Percentiles rank a stretch among this genome's conserved stretches.
phyloP scores from a whole-genome alignment of 2,329 filamentous ascomycete genomes.

The Pseudogymnoascus sp. region DNA sequence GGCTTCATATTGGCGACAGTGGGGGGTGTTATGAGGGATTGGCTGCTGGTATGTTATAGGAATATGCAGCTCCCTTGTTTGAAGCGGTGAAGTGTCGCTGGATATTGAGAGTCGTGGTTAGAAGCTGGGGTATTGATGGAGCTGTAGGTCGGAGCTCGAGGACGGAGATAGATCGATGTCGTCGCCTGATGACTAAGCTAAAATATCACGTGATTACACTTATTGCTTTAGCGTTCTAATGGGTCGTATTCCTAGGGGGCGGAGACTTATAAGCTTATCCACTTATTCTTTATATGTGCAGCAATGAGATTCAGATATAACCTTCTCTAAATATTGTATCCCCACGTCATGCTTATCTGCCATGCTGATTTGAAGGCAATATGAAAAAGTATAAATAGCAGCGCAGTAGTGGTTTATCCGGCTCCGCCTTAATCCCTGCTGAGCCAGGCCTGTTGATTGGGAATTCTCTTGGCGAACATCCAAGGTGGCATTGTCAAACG shows the following conservation, averaged over 20 bases:
- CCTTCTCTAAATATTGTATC: neutral
- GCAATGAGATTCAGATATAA: neutral
- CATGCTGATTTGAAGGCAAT: neutral
- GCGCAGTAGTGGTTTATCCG: constrained; percentile 2
- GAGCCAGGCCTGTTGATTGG: neutral
- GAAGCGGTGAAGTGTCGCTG: neutral
- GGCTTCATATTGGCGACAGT: constrained; percentile 70
- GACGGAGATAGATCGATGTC: constrained; percentile 1
- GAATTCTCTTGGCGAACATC: constrained; percentile 7
- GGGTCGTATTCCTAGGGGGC: neutral
- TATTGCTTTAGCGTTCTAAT: neutral
- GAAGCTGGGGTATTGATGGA: constrained; percentile 4
- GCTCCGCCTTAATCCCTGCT: neutral
- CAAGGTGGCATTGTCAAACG: constrained; percentile 14
- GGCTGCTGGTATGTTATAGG: neutral
- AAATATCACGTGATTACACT: neutral
- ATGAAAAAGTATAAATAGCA: neutral
- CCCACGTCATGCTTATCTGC: neutral
- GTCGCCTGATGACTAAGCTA: constrained; percentile 1
- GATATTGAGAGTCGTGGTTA: neutral
- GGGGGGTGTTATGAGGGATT: neutral
- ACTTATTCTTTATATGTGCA: neutral
- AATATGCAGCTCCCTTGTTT: neutral
- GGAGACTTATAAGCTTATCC: no score
- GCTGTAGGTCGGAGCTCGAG: constrained; percentile 1